A percentile compares a stretch with the other conserved stretches of the same genome.
Evolutionary conservation across 176 grass and related monocot genomes (phyloP).

Genomic region (Eleusine coracana): DNA sequence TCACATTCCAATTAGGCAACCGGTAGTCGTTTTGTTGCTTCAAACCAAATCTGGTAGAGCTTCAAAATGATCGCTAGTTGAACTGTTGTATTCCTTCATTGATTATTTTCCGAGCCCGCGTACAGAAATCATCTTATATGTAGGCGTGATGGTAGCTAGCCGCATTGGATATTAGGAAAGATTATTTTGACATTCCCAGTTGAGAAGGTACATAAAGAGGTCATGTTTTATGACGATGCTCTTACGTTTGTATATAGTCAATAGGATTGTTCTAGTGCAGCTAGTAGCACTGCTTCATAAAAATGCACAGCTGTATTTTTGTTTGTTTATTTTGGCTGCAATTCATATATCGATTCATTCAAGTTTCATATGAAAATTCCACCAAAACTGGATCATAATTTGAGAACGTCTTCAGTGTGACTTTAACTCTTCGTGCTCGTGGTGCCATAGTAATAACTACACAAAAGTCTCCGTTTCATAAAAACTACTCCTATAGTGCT

Average conservation of each 20-base stretch:
- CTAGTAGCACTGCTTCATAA: conserved; percentile 1
- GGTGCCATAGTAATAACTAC: not conserved
- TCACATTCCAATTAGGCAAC: conserved; percentile 40
- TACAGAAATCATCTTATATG: conserved; percentile 42
- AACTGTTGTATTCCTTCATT: conserved; percentile 49
- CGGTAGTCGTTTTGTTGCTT: conserved; percentile 41
- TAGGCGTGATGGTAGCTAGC: conserved; percentile 32
- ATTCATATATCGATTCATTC: not conserved
- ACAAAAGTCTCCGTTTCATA: not conserved
- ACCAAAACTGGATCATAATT: not conserved
- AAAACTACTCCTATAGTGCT: not conserved
- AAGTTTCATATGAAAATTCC: not conserved
- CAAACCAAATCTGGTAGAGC: conserved; percentile 30
- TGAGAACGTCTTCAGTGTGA: not conserved
- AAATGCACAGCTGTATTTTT: not conserved
- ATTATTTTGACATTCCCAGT: conserved; percentile 19
- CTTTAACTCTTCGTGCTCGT: not conserved
- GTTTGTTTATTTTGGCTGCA: not conserved
- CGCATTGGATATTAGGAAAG: conserved; percentile 18
- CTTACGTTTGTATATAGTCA: not conserved
- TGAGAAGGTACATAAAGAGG: conserved; percentile 28
- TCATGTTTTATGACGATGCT: conserved; percentile 4
- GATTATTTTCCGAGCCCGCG: conserved; percentile 40
- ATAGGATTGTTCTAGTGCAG: not conserved
- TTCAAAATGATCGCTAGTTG: conserved; percentile 47